phyloP scores from a whole-genome alignment of 441 rosid genomes.

The Isatis lusitanica region DNA sequence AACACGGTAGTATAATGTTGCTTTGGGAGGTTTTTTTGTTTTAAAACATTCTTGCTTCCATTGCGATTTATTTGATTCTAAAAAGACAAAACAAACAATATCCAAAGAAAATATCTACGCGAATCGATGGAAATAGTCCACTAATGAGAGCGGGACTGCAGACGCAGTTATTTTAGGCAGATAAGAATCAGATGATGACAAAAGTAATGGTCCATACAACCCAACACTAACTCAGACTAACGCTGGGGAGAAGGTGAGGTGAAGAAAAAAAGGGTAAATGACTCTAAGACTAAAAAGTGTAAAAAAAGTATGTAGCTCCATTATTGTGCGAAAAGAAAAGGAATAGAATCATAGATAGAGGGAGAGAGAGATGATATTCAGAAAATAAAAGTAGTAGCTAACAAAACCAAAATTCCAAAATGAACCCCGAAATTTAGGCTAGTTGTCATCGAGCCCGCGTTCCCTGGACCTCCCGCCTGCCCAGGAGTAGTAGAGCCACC shows the following conservation, averaged over 20 bases:
- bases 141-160: neutral
- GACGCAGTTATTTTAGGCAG: neutral
- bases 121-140: neutral
- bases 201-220: conserved; percentile 15
- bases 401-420: conserved; percentile 33
- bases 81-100: neutral
- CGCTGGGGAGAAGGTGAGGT: neutral
- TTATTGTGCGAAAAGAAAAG: neutral
- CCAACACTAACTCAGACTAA: conserved; percentile 1
- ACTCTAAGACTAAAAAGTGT: neutral
- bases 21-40: neutral
- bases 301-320: conserved; percentile 20
- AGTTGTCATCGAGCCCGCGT: conserved; percentile 14
- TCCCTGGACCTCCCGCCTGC: conserved; percentile 13
- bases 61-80: neutral
- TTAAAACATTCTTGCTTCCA: neutral
- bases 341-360: neutral
- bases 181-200: neutral
- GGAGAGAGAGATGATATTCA: conserved; percentile 3
- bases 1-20: neutral
- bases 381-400: conserved; percentile 24
- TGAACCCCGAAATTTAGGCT: conserved; percentile 30
- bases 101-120: neutral
- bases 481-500: conserved; percentile 9
- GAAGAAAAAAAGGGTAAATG: neutral